phyloP scores from a whole-genome alignment of 495 filamentous ascomycete genomes.

The Hapsidospora chrysogenum region DNA sequence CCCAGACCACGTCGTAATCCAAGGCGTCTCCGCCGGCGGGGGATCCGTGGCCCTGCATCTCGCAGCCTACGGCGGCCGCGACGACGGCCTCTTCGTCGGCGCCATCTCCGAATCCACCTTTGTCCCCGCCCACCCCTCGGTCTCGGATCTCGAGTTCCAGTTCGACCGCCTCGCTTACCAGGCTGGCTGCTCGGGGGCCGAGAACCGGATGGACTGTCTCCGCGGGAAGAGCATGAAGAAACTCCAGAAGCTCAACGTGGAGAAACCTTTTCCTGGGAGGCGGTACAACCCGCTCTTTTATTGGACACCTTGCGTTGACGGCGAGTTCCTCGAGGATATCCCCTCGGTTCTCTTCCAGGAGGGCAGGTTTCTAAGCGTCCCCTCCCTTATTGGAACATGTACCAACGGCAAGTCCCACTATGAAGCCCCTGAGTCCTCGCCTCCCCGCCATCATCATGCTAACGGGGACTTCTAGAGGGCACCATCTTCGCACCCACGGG shows the following conservation, averaged over 20 bases:
- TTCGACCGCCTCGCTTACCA: slow-evolving; percentile 15
- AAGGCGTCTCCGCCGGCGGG: slow-evolving; percentile 57
- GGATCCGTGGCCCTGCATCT: slow-evolving; percentile 50
- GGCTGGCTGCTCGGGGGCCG: slow-evolving; percentile 16
- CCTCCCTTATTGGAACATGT: slow-evolving; percentile 52
- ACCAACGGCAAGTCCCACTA: too few species aligned
- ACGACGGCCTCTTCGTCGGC: slow-evolving; percentile 21
- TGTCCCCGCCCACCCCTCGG: slow-evolving; percentile 23
- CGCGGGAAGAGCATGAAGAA: slow-evolving; percentile 23
- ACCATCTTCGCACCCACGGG: slow-evolving; percentile 31
- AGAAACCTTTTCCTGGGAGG: slow-evolving; percentile 25
- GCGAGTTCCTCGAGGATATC: slow-evolving; percentile 36
- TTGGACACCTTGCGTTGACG: slow-evolving; percentile 46
- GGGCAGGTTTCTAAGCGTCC: slow-evolving; percentile 49
- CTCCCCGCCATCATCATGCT: too few species aligned
- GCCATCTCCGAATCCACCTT: slow-evolving; percentile 25
- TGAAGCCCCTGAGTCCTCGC: slow-evolving; percentile 13
- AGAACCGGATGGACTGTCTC: slow-evolving; percentile 40
- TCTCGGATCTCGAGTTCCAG: slow-evolving; percentile 26
- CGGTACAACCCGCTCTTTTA: slow-evolving; percentile 28
- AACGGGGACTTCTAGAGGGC: too few species aligned
- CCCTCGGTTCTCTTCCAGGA: slow-evolving; percentile 40
- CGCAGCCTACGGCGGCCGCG: slow-evolving; percentile 33
- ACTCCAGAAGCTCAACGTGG: slow-evolving; percentile 36
- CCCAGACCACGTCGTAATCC: slow-evolving; percentile 51